Percentiles rank a stretch among this genome's conserved stretches.
phyloP scores from a whole-genome alignment of 768 basidiomycete genomes.

The Mycena haematopus region DNA sequence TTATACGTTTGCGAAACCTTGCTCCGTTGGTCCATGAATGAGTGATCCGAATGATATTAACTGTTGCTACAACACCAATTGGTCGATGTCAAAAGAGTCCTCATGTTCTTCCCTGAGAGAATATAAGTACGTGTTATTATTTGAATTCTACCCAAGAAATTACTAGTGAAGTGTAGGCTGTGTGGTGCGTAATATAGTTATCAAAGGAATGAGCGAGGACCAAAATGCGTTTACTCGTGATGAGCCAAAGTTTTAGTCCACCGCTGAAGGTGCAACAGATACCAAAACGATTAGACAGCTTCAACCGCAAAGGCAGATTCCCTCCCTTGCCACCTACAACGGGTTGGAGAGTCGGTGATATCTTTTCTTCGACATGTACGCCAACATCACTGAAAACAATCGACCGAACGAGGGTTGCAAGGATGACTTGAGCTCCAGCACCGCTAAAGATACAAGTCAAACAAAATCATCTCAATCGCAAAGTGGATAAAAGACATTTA shows the following conservation, averaged over 20 bases:
- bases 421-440: conserved; percentile 48
- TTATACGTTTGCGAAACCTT: not conserved
- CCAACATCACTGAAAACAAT: conserved; percentile 46
- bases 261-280: too few relatives aligned
- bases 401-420: conserved; percentile 42
- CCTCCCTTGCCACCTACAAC: conserved; percentile 39
- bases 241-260: too few relatives aligned
- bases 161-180: too few relatives aligned
- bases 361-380: conserved; percentile 37
- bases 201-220: too few relatives aligned
- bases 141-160: too few relatives aligned
- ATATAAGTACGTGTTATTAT: too few relatives aligned
- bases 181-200: too few relatives aligned
- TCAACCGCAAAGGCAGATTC: conserved; percentile 17
- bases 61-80: too few relatives aligned
- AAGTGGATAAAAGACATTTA: not conserved
- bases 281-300: conserved; percentile 10
- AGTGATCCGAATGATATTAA: too few relatives aligned
- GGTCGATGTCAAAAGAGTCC: too few relatives aligned
- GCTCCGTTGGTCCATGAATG: too few relatives aligned
- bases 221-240: not conserved
- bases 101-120: too few relatives aligned
- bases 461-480: not conserved
- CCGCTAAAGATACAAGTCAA: conserved; percentile 30
- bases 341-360: conserved; percentile 45